These are phyloP conservation scores for Diaporthe ampelina DNA, from an alignment of 2,329 filamentous ascomycete species.

Conservation along the genomic window DNA sequence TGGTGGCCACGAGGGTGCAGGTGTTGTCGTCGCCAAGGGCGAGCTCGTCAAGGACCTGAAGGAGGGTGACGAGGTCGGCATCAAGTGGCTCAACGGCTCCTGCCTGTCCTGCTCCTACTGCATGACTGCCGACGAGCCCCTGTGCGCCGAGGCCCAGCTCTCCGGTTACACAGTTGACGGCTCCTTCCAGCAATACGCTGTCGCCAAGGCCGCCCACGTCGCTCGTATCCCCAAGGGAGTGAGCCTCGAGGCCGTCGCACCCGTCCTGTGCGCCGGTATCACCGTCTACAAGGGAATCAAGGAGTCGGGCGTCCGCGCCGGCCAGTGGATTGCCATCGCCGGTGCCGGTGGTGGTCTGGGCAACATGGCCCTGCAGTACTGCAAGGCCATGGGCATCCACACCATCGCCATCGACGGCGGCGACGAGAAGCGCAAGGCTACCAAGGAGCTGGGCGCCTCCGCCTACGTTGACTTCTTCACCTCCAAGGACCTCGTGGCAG, in stretches of 20 bases:
- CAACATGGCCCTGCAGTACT: slow-evolving; percentile 84
- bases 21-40: slow-evolving; percentile 88
- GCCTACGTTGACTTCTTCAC: slow-evolving; percentile 85
- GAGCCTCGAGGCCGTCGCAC: slow-evolving; percentile 73
- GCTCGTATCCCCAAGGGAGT: slow-evolving; percentile 75
- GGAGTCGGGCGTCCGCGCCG: slow-evolving; percentile 74
- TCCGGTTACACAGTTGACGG: slow-evolving; percentile 82
- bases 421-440: slow-evolving; percentile 82
- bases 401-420: slow-evolving; percentile 87
- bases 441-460: slow-evolving; percentile 77
- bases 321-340: slow-evolving; percentile 80
- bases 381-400: slow-evolving; percentile 88
- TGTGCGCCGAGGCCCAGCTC: slow-evolving; percentile 73
- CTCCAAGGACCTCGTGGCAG: slow-evolving; percentile 82
- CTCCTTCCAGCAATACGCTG: slow-evolving; percentile 80
- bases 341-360: slow-evolving; percentile 83
- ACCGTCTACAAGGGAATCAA: slow-evolving; percentile 85
- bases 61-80: slow-evolving; percentile 78
- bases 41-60: slow-evolving; percentile 68
- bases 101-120: slow-evolving; percentile 79
- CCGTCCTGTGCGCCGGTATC: slow-evolving; percentile 80
- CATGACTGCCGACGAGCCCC: slow-evolving; percentile 75
- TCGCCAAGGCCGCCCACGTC: slow-evolving; percentile 79
- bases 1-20: slow-evolving; percentile 85
- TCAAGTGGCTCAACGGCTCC: slow-evolving; percentile 80